These are phyloP conservation scores for Tanozyma kutaoensis DNA, from an alignment of 805 yeast genomes.

Conservation along the genomic window DNA sequence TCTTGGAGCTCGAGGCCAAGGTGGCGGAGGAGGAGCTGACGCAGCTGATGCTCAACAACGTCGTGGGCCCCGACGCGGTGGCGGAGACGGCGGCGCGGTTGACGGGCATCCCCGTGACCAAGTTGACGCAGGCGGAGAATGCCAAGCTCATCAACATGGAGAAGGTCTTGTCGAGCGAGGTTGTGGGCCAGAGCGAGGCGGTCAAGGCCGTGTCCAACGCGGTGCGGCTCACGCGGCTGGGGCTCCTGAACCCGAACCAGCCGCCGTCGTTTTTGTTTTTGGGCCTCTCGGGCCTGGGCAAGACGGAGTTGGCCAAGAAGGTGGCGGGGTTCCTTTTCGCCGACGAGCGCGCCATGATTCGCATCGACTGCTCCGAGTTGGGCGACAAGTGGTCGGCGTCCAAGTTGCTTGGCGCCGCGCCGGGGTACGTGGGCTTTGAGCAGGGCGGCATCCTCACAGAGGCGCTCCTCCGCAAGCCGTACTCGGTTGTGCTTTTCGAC, in stretches of 20 bases:
- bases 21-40: slow-evolving; percentile 67
- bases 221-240: slow-evolving; percentile 84
- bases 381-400: slow-evolving; percentile 94
- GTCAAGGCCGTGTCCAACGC: slow-evolving; percentile 95
- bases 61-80: slow-evolving; percentile 78
- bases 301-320: slow-evolving; percentile 95
- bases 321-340: slow-evolving; percentile 92
- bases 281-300: slow-evolving; percentile 96
- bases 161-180: slow-evolving; percentile 62
- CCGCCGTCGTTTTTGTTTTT: slow-evolving; percentile 92
- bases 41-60: slow-evolving; percentile 55
- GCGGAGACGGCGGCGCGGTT: slow-evolving; percentile 96
- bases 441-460: slow-evolving; percentile 96
- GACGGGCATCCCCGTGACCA: slow-evolving; percentile 93
- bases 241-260: slow-evolving; percentile 90
- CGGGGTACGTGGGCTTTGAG: slow-evolving; percentile 90
- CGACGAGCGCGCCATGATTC: slow-evolving; percentile 92
- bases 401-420: slow-evolving; percentile 91
- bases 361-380: slow-evolving; percentile 95
- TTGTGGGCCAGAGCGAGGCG: slow-evolving; percentile 93
- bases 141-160: slow-evolving; percentile 92
- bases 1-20: slow-evolving; percentile 58
- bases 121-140: slow-evolving; percentile 91
- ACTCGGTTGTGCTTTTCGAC: slow-evolving; percentile 91
- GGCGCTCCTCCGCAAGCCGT: slow-evolving; percentile 81